Evolutionary conservation across 176 grass and related monocot species (phyloP), one percentile per base, ranked within the genome.

Genomic region (Oryza meridionalis): DNA sequence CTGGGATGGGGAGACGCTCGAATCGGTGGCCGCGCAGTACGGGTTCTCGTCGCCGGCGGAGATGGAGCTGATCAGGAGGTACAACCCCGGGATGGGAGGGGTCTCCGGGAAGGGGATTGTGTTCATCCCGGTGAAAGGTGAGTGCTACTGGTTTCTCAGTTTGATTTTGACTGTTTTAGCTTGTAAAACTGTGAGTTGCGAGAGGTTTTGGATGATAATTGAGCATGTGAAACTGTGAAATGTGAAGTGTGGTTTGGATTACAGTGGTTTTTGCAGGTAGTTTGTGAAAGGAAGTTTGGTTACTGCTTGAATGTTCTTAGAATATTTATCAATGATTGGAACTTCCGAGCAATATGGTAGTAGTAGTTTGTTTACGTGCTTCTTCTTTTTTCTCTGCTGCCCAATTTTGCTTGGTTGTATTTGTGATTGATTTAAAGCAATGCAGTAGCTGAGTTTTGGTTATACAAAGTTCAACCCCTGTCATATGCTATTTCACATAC

Each of bases 101-200:
- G 72, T 66, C 42, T 79, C 87, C 10, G 85, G 82, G 65, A 82
- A 79, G 27, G 70, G 81, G 43, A 92, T 90, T 70, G 70, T 88
- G 82, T 92, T 88, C 75, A 80, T 95, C 69, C 93, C 90, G 3
- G 46, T 84, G 31, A 83, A 72, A 86, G 90, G 82, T 95, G 75
- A 81, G 82, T 59, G 29, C 29, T 31, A 8, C n/a, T 58, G 16
- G 3, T 67, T 68, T 65, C 40, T 22, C 55, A 32, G 40, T 55
- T 67, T 42, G 4, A 12, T 76, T 76, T 15, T 65, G 17, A 33
- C 38, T 40, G 38, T 40, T 40, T 40, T 7, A 40, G 7, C 38
- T 8, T 40, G 38, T 40, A 40, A 38, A 38, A 40, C 38, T 9
- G 17, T 31, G 47, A 69, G 21, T 13, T 69, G 14, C 1, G n/a